Base-by-base conservation (phyloP, 2,329 filamentous ascomycete species). In the Sclerotinia spermophila region DNA sequence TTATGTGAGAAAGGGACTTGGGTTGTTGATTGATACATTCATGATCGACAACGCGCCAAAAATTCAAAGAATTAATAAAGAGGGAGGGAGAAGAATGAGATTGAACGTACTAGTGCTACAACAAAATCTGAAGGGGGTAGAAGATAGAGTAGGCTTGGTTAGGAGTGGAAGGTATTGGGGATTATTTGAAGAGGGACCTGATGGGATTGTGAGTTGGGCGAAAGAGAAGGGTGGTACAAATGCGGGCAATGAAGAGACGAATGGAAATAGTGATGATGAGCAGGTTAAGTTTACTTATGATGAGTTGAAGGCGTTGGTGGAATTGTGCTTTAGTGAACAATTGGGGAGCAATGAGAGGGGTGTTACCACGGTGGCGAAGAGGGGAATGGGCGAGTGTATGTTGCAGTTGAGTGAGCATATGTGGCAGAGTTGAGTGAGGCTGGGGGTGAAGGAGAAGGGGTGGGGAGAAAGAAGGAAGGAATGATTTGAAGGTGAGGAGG, bases 51-150 rank as follows among this genome's bases (percentile, higher is more conserved):
- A 92, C 73, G 88, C 90, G 2, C 83, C 85, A 27, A 86, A 87
- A 78, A 91, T 95, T 59, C 89, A 89, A 65, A 89, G 91, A 11
- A 95, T 99, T 89, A 97, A 99, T 80, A 83, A 82, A 51, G 88
- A 91, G 76, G 96, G 96, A 56, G 92, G 90, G 72, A 89, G 90
- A n/a, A 88, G 94, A 51, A 94, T 99, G 88, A 91, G 94, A 79
- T 88, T 98, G 77, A 97, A 99, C 79, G 93, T 97, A 64, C 86
- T 97, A 35, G 96, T 99, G 55, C 84, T 99, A 67, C 95, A 98
- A 81, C 96, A 99, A 79, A 97, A 97, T 77, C 87, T 99, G 69
- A 97, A 97, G 83, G 97, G 97, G 75, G 90, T 99, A 68, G 93
- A 96, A 80, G 84, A 87, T 2, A 86, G 86, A 13, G 90, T 92